These are phyloP conservation scores for Drosera capensis DNA, from an alignment of 148 eudicot species.

Conservation along the genomic window DNA sequence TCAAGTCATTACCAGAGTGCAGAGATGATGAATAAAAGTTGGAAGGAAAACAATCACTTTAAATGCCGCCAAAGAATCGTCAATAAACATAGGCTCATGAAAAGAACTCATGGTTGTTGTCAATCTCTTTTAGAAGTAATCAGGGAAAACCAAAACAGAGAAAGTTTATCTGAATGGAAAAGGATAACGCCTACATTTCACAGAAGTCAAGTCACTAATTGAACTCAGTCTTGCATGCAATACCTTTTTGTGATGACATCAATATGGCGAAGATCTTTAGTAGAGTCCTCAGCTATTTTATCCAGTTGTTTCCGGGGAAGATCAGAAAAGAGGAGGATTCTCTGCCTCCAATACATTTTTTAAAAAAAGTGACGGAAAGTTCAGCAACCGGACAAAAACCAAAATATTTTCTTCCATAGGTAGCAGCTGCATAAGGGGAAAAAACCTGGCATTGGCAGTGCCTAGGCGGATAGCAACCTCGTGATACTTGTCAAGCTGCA, in stretches of 20 bases:
- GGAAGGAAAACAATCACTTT: not conserved
- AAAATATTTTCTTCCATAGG: not conserved
- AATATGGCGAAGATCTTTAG: slow-evolving; percentile 79
- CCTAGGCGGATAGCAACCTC: slow-evolving; percentile 86
- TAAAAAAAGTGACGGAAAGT: slow-evolving; percentile 2
- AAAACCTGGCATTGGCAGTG: slow-evolving; percentile 76
- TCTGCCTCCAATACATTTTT: slow-evolving; percentile 64
- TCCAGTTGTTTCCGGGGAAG: slow-evolving; percentile 87
- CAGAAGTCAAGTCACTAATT: no score
- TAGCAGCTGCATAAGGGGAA: slow-evolving; percentile 2
- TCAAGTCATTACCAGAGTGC: not conserved
- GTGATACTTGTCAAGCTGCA: slow-evolving; percentile 86
- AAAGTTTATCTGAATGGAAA: no score
- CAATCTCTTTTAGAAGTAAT: no score
- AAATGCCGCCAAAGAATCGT: no score
- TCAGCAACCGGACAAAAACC: slow-evolving; percentile 3
- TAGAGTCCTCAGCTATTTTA: slow-evolving; percentile 50
- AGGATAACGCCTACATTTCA: no score
- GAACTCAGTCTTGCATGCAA: no score
- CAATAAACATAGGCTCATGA: no score
- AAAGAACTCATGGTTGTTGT: no score
- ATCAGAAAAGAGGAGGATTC: slow-evolving; percentile 79
- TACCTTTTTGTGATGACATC: slow-evolving; percentile 86
- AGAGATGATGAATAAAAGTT: not conserved
- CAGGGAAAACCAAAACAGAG: no score